phyloP scores from a whole-genome alignment of 371 early-diverging fungal genomes.

The Umbelopsis sp. region DNA sequence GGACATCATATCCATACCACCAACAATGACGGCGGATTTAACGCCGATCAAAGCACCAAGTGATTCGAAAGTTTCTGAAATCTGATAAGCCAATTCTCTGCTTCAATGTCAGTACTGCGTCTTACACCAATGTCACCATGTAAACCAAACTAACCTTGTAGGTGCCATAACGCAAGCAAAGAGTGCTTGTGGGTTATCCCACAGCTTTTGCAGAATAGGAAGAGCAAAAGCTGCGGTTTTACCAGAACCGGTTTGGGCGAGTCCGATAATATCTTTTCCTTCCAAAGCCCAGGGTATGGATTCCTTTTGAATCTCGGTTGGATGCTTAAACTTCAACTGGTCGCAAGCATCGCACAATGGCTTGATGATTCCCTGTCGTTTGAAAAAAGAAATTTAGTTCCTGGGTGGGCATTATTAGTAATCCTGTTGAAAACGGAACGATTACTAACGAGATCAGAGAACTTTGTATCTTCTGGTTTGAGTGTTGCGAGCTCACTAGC shows the following conservation, averaged over 20 bases:
- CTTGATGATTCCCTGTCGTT: slow-evolving; percentile 74
- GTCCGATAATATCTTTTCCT: slow-evolving; percentile 93
- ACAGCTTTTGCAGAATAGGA: slow-evolving; percentile 93
- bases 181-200: slow-evolving; percentile 82
- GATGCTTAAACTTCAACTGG: slow-evolving; percentile 85
- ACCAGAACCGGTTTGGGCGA: slow-evolving; percentile 98
- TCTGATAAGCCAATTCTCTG: slow-evolving; percentile 96
- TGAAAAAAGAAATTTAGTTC: background rate
- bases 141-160: slow-evolving; percentile 70
- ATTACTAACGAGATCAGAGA: slow-evolving; percentile 32
- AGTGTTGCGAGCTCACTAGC: slow-evolving; percentile 30
- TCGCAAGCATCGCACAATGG: slow-evolving; percentile 89
- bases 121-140: background rate
- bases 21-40: slow-evolving; percentile 92
- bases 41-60: slow-evolving; percentile 94
- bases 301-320: slow-evolving; percentile 93
- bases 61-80: slow-evolving; percentile 91
- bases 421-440: background rate
- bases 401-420: background rate
- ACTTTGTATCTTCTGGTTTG: slow-evolving; percentile 33
- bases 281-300: slow-evolving; percentile 90
- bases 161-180: slow-evolving; percentile 98
- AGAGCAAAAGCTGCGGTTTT: slow-evolving; percentile 98
- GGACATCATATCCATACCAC: slow-evolving; percentile 97
- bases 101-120: background rate